A percentile compares a stretch with the other conserved stretches of the same genome.
phyloP scores from a whole-genome alignment of 352 stramenopile genomes.

The Globisporangium cederbergense region DNA sequence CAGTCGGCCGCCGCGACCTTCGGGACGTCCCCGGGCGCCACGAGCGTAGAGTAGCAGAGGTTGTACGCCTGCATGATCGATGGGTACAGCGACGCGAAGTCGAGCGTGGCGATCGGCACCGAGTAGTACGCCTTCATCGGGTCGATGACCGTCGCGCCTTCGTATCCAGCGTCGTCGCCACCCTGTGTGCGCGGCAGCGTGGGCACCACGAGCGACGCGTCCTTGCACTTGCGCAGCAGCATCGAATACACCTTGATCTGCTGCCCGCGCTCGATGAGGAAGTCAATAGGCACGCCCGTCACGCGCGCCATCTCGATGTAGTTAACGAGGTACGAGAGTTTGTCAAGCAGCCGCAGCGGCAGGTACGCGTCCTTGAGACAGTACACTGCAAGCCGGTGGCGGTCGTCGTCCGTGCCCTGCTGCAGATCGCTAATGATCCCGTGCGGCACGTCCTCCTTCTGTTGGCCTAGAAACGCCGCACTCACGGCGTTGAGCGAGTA shows the following conservation, averaged over 20 bases:
- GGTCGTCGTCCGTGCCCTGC: constrained; percentile 95
- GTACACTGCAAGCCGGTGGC: constrained; percentile 98
- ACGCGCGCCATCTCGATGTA: constrained; percentile 99
- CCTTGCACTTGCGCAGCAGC: constrained; percentile 96
- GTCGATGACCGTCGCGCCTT: constrained; percentile 99
- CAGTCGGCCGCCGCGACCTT: constrained; percentile 75
- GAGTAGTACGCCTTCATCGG: constrained; percentile 99
- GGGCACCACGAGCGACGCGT: constrained; percentile 94
- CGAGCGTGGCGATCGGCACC: constrained; percentile 98
- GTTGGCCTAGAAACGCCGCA: constrained; percentile 95
- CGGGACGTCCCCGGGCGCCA: constrained; percentile 68
- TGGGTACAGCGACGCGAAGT: constrained; percentile 99
- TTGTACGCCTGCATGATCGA: constrained; percentile 99
- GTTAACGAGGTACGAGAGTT: constrained; percentile 99
- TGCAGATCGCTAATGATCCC: constrained; percentile 96
- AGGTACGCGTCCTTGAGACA: constrained; percentile 99
- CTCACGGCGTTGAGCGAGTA: constrained; percentile 99
- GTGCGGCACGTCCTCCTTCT: constrained; percentile 99
- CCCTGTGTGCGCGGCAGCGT: constrained; percentile 90
- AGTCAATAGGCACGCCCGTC: constrained; percentile 96
- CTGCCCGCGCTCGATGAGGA: constrained; percentile 97
- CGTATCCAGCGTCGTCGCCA: constrained; percentile 90
- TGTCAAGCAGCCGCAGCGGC: constrained; percentile 96
- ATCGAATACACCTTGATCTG: constrained; percentile 99
- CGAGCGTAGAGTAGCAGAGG: constrained; percentile 99